Evolutionary conservation across 768 basidiomycete genomes (phyloP).

Genomic region (Phlegmacium glaucopus): DNA sequence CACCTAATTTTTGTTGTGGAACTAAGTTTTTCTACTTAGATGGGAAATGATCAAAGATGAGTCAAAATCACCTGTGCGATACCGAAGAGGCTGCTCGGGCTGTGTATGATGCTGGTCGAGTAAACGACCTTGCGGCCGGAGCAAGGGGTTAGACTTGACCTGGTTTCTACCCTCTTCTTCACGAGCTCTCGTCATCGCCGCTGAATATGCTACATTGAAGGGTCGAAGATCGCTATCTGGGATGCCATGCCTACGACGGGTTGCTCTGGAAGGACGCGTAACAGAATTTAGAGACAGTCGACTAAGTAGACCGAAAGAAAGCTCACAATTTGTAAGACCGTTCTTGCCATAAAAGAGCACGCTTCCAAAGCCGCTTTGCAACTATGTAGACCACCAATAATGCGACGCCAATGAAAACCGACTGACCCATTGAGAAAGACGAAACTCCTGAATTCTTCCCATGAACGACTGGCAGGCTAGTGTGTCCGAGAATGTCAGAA

Average conservation of each 20-base stretch:
- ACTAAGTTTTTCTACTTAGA: slow-evolving; percentile 3
- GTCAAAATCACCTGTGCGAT: slow-evolving; percentile 40
- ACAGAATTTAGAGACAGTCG: slow-evolving; percentile 2
- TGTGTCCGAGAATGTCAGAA: slow-evolving; percentile 70
- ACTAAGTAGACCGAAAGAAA: neutral
- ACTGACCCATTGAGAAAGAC: slow-evolving; percentile 39
- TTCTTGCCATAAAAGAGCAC: slow-evolving; percentile 58
- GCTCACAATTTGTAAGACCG: slow-evolving; percentile 62
- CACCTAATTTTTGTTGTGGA: neutral
- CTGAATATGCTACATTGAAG: slow-evolving; percentile 86
- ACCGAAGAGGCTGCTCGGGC: slow-evolving; percentile 40
- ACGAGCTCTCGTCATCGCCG: slow-evolving; percentile 50
- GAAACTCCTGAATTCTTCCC: slow-evolving; percentile 25
- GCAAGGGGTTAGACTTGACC: slow-evolving; percentile 29
- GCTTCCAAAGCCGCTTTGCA: slow-evolving; percentile 38
- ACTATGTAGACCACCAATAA: slow-evolving; percentile 36
- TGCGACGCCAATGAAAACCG: slow-evolving; percentile 31
- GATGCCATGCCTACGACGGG: slow-evolving; percentile 77
- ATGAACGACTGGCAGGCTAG: slow-evolving; percentile 36
- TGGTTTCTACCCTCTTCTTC: slow-evolving; percentile 44
- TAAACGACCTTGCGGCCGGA: slow-evolving; percentile 21
- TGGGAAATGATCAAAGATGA: neutral
- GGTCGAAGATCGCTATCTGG: slow-evolving; percentile 80
- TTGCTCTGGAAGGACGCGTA: slow-evolving; percentile 44
- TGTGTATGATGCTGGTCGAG: slow-evolving; percentile 34